Evolutionary conservation across 2,329 filamentous ascomycete genomes (phyloP), one percentile per base, ranked within the genome.

Genomic region (Claviceps digitariae): DNA sequence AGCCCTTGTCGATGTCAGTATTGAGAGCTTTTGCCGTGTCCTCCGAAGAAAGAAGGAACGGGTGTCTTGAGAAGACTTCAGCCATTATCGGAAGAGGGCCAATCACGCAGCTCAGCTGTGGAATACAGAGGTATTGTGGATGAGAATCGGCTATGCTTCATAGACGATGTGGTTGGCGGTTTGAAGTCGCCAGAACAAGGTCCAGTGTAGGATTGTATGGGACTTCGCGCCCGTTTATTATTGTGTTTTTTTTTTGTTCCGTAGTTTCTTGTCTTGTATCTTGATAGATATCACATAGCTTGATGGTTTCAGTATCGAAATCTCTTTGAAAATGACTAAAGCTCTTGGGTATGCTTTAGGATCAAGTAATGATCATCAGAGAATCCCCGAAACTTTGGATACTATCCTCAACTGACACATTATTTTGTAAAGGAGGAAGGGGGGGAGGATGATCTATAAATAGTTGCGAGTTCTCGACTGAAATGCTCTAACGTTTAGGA

Each of bases 1-100:
- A 72, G 41, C 86, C 86, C 63, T 77, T 82, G 56, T 88, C 84
- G 52, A 82, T 63, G 62, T 85, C 75, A 51, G 83, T 84, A 38
- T 74, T 71, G 52, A 86, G 75, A 56, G 79, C 75, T 52, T 76
- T 69, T 29, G 78, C 80, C 55, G 87, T 84, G 66, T 85, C 76
- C 57, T 78, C 70, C 59, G 78, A 73, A 23, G 77, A 66, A 50
- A 87, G 74, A 55, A 83, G 75, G 62, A 82, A 83, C 29, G 81
- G 78, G 61, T 82, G 79, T 51, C 71, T 73, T 52, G 74, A 66
- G 58, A 74, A 78, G n/a, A 21, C 9, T 52, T 72, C 70, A 59
- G 65, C 67, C 63, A 62, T 61, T 62, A 56, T 60, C 59, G 52
- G 55, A 57, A 9, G 53, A 55, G 15, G 57, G 52, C 51, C 48